Conservation (phyloP, 345 rosid genomes). For the Raphanus sativus region DNA sequence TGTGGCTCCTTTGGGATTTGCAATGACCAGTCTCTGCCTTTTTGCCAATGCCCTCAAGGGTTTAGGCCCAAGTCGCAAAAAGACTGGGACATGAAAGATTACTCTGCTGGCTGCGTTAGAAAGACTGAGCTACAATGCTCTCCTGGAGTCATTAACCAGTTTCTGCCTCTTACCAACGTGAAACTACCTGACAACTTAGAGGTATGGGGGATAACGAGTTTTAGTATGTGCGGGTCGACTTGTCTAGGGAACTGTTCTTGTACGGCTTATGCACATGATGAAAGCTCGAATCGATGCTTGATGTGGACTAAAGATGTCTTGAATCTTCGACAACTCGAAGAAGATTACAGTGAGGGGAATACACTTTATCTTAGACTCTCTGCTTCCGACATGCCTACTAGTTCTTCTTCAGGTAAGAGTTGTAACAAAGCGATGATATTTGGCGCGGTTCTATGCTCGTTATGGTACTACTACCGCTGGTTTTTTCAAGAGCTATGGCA, state of each 20-base stretch:
- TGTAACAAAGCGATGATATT: conserved; percentile 40
- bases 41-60: conserved; percentile 54
- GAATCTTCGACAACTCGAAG: conserved; percentile 40
- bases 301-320: conserved; percentile 57
- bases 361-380: conserved; percentile 56
- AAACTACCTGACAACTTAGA: conserved; percentile 25
- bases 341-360: conserved; percentile 39
- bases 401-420: conserved; percentile 25
- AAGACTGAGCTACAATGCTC: conserved; percentile 48
- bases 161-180: conserved; percentile 31
- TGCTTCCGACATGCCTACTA: conserved; percentile 55
- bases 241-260: conserved; percentile 65
- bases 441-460: conserved; percentile 44
- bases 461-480: too few species aligned
- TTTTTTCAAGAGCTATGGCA: too few species aligned
- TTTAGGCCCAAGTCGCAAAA: conserved; percentile 37
- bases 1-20: conserved; percentile 81
- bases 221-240: conserved; percentile 40
- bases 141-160: conserved; percentile 33
- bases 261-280: conserved; percentile 56
- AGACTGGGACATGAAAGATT: conserved; percentile 55
- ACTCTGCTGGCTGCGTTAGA: conserved; percentile 63
- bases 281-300: conserved; percentile 39
- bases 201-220: conserved; percentile 27
- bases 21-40: conserved; percentile 40